Base-by-base conservation (phyloP, 768 basidiomycete genomes). In the Tylopilus plumbeoviolaceoides region DNA sequence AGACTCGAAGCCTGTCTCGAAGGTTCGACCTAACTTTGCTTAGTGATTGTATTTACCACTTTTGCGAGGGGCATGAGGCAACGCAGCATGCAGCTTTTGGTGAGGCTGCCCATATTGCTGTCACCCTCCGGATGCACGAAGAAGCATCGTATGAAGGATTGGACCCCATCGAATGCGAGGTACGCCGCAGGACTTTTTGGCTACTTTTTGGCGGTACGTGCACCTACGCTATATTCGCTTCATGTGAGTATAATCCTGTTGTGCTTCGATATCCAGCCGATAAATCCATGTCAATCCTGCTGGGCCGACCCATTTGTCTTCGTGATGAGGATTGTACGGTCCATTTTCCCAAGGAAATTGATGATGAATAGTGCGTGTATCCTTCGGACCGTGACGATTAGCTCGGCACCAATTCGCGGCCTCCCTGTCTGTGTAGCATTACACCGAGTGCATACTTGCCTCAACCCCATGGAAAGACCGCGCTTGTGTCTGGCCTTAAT, bases 261-360 rank as follows among this genome's bases (percentile, higher is more conserved):
- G 9, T 28, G 5, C 18, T 9, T 50, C 51, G 17, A 23, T 50
- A 47, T 54, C 25, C 63, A 90, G 90, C 90, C 57, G 93, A 95
- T 68, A 92, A 92, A 71, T 91, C 90, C 17, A 89, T 87, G 85
- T 87, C 88, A 44, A 87, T 92, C 60, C 74, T 93, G 39, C 76
- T 92, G 42, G 89, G 89, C 17, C 78, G 91, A 54, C 90, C 91
- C 36, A 89, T 93, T 57, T 89, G 84, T 68, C 75, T 94, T 63
- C 80, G 89, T 48, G 90, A 93, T 63, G 93, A 94, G 66, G 92
- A 95, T 68, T 93, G 91, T 70, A 91, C 89, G 9, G 81, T 90
- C 3, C 85, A 90, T 66, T 91, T 91, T 72, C 90, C 90, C 25
- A 88, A 85, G 69, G 89, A 92, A 70, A 73, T 92, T 53, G 89